Conservation (phyloP, 306 rosid species). For the Quercus rubra region DNA sequence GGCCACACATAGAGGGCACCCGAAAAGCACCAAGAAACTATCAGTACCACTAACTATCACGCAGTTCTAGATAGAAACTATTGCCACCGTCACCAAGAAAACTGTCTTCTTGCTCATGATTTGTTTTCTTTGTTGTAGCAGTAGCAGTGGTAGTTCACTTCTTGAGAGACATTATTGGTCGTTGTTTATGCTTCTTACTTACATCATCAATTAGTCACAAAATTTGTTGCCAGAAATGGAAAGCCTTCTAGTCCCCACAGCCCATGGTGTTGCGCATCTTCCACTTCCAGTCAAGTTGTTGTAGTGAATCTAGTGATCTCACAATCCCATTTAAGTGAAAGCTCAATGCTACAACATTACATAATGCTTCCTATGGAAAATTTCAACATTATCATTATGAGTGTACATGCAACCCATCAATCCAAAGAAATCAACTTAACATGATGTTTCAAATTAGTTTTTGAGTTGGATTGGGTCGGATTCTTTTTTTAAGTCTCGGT, state of each 20-base stretch:
- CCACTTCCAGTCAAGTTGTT: neutral
- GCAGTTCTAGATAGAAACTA: neutral
- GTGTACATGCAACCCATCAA: too few relatives aligned
- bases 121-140: neutral
- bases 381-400: too few relatives aligned
- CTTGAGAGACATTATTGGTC: constrained; percentile 5
- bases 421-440: too few relatives aligned
- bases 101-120: constrained; percentile 1
- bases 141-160: constrained; percentile 4
- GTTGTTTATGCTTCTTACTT: constrained; percentile 4
- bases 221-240: neutral
- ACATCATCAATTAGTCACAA: neutral
- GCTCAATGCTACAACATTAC: too few relatives aligned
- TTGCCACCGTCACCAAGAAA: too few relatives aligned
- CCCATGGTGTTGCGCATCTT: neutral
- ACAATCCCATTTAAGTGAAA: too few relatives aligned
- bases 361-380: too few relatives aligned
- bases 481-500: too few relatives aligned
- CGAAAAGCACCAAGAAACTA: constrained; percentile 27
- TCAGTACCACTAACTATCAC: constrained; percentile 17
- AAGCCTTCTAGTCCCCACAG: neutral
- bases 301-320: neutral
- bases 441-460: too few relatives aligned
- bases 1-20: constrained; percentile 9
- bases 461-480: too few relatives aligned